phyloP scores from a whole-genome alignment of 495 filamentous ascomycete species.

The Aspergillus hancockii region DNA sequence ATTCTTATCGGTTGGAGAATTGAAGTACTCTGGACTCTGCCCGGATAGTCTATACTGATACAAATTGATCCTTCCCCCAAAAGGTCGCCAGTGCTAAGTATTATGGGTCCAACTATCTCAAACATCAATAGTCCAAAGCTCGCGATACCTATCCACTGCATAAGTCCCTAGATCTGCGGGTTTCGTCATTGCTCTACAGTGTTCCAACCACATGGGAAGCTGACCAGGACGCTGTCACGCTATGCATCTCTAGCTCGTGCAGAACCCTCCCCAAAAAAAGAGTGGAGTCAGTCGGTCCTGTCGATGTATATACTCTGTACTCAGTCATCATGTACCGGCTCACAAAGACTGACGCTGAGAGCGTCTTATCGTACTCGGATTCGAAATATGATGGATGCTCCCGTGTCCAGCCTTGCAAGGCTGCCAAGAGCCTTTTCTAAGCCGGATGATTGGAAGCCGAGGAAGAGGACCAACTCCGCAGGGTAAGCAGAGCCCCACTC shows the following conservation, averaged over 20 bases:
- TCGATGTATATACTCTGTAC: too few species aligned
- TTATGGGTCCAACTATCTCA: background rate
- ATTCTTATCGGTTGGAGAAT: too few species aligned
- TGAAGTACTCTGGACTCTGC: too few species aligned
- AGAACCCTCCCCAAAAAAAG: too few species aligned
- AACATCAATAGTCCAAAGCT: background rate
- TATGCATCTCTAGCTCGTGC: too few species aligned
- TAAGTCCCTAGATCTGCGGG: background rate
- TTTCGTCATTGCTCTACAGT: background rate
- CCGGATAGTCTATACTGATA: too few species aligned
- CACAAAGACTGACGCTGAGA: too few species aligned
- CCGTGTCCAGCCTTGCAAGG: conserved; percentile 26
- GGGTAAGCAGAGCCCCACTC: background rate
- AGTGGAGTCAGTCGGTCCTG: too few species aligned
- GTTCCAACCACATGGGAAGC: background rate
- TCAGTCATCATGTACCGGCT: too few species aligned
- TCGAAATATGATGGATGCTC: background rate
- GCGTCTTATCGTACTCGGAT: too few species aligned
- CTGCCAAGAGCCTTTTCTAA: conserved; percentile 14
- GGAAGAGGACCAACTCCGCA: background rate
- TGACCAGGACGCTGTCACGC: background rate
- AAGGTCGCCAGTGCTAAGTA: background rate
- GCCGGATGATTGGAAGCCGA: background rate
- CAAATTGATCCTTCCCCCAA: too few species aligned
- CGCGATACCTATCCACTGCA: background rate